Evolutionary conservation across 2,329 filamentous ascomycete genomes (phyloP), one percentile per base, ranked within the genome.

Genomic region (Epichloe hybrida): DNA sequence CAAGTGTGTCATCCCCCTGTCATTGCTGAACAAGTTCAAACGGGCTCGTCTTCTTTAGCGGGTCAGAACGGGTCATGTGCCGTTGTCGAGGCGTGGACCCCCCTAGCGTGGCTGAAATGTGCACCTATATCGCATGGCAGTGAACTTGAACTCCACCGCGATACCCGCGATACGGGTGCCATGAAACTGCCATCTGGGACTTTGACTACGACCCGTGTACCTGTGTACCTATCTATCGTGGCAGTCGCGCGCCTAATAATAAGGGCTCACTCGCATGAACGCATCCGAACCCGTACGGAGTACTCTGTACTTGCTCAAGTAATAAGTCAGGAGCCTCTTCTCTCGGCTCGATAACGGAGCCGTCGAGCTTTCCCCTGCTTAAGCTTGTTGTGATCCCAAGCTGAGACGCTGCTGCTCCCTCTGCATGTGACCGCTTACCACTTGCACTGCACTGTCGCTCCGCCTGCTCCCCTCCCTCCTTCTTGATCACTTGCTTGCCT

Each of bases 401-500:
- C 37, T 31, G 37, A 37, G n/a, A 37, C 35, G 46, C 21, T 48
- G 17, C 34, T 27, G 46, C 35, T 36, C 38, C 37, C 47, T 42
- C 27, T 27, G 23, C 23, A 27, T 27, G 23, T 8, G 7, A 27
- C 23, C 23, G 6, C 23, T 8, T 8, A 8, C 6, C 7, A 27
- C 23, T 27, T 27, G 23, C 23, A 27, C 23, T 27, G 23, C 23
- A 27, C 23, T 3, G 2, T 27, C 7, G 23, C 23, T 27, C 23
- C 23, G 23, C 23, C 23, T 27, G 50, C 41, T 46, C 49, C 21
- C 21, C 21, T 21, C 50, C 47, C 48, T 47, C 41, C 38, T 46
- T 52, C 52, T 44, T 39, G 34, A 36, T 49, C 31, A 11, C 48
- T 50, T 50, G 40, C 38, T 50, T 50, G 49, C 49, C 39, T 53